Evolutionary conservation across 106 monocot species (phyloP), one percentile per base, ranked within the genome.

Genomic region (Allium fistulosum): DNA sequence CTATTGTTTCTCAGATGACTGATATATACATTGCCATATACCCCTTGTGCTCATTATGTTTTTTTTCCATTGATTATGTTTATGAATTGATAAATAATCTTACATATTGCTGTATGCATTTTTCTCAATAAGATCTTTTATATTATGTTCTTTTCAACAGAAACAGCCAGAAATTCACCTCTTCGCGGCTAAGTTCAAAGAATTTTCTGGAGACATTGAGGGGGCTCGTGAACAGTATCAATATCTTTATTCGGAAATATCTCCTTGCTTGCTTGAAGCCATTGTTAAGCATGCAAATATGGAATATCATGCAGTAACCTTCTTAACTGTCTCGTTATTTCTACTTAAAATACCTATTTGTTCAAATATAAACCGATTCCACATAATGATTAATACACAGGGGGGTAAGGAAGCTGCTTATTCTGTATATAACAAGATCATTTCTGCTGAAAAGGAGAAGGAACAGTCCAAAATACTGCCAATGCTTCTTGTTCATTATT

Each of bases 101-200:
- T 37, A 37, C 37, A 2, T 37, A 2, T 37, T 37, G 37, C 37
- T 37, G 37, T 28, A 26, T 28, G 27, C 18, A 28, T 62, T 62
- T 6, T 37, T 58, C 48, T 51, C 46, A 6, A 26, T 58, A 48
- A 37, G 45, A 67, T 49, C 58, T 18, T 0, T 45, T 22, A 16
- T 62, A 28, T 53, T 61, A 9, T 61, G 45, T 58, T 76, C 18
- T 28, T 47, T 71, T 78, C 66, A 47, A 72, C 86, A 97, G 96
- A 97, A 89, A 79, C 92, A 84, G 57, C 82, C 92, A 62, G 96
- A 97, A 51, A 92, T 92, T 76, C 96, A 92, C 62, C 76, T 97
- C 65, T 97, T 97, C 70, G 88, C 86, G 69, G 96, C 96, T 14
- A 82, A 80, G 78, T 97, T 97, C 76, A 97, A 87, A 73, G 96